Conservation (phyloP, 2,329 filamentous ascomycete species). For the Graphiopsis chlorocephala region DNA sequence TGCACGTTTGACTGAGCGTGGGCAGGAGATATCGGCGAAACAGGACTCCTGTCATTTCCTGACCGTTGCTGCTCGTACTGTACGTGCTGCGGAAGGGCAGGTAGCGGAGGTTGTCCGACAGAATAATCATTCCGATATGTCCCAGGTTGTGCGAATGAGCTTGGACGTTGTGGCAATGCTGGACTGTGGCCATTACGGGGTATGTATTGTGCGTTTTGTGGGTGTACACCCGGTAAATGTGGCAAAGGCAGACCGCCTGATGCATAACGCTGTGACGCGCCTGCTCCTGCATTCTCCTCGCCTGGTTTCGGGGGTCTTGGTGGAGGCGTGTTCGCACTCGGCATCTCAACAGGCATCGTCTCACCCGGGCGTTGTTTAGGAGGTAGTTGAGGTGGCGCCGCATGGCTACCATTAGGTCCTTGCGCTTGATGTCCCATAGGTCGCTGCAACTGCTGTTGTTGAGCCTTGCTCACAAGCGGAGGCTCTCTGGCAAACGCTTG, state of each 20-base stretch:
- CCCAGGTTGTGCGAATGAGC: not conserved
- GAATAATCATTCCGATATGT: constrained; percentile 31
- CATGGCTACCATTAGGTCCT: constrained; percentile 33
- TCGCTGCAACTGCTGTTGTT: constrained; percentile 46
- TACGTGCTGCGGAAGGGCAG: constrained; percentile 40
- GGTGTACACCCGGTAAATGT: constrained; percentile 31
- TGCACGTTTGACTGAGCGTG: not conserved
- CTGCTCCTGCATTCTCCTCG: constrained; percentile 28
- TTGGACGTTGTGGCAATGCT: not conserved
- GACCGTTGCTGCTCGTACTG: constrained; percentile 22
- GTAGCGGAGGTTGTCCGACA: constrained; percentile 28
- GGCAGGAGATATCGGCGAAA: constrained; percentile 32
- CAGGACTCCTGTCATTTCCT: constrained; percentile 28
- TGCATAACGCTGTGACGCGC: constrained; percentile 18
- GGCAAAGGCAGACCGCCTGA: constrained; percentile 36
- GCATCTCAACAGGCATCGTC: constrained; percentile 19
- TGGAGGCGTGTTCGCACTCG: constrained; percentile 36
- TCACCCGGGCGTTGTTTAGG: constrained; percentile 33
- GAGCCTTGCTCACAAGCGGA: constrained; percentile 74
- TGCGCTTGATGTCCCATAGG: constrained; percentile 71
- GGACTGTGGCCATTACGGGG: not conserved
- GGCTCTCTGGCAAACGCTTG: constrained; percentile 94
- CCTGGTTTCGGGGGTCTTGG: constrained; percentile 55
- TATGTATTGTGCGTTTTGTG: not conserved
- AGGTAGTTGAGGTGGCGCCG: constrained; percentile 33